A percentile compares a stretch with the other conserved stretches of the same genome.
These are phyloP conservation scores for Backusella westeae DNA, from an alignment of 192 early-diverging fungal species.

Conservation along the genomic window DNA sequence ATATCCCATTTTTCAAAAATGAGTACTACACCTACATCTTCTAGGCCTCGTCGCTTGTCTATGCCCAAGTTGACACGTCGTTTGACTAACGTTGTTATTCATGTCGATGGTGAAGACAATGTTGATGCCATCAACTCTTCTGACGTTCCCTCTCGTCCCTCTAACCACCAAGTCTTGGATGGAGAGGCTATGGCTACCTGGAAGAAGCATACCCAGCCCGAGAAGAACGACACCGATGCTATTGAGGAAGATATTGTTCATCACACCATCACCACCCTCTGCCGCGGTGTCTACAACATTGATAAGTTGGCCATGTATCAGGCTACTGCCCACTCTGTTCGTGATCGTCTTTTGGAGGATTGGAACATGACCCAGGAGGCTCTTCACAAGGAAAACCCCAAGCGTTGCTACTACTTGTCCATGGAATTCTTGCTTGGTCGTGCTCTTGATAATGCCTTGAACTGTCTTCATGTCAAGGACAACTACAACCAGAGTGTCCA, in stretches of 20 bases:
- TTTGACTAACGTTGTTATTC: conserved; percentile 9
- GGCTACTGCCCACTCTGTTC: conserved; percentile 86
- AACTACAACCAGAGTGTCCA: conserved; percentile 60
- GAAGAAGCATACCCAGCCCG: neutral
- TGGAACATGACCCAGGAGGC: conserved; percentile 95
- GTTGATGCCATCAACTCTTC: neutral
- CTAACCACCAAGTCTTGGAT: neutral
- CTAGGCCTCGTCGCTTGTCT: neutral
- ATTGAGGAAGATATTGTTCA: conserved; percentile 87
- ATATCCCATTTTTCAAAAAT: neutral
- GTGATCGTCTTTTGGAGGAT: conserved; percentile 87
- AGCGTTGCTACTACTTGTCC: conserved; percentile 97
- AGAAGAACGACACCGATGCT: conserved; percentile 50
- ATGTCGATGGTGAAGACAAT: neutral
- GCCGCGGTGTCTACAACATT: conserved; percentile 86
- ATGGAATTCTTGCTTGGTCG: conserved; percentile 97
- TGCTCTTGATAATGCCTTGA: conserved; percentile 95
- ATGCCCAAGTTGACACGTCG: conserved; percentile 18
- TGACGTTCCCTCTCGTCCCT: neutral
- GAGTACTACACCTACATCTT: neutral
- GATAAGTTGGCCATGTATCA: conserved; percentile 93
- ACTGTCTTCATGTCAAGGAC: conserved; percentile 83
- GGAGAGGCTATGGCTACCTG: neutral
- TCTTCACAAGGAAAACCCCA: conserved; percentile 63
- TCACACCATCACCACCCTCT: conserved; percentile 89